phyloP scores from a whole-genome alignment of 1,139 yeast species.

The Scheffersomyces lignicola region DNA sequence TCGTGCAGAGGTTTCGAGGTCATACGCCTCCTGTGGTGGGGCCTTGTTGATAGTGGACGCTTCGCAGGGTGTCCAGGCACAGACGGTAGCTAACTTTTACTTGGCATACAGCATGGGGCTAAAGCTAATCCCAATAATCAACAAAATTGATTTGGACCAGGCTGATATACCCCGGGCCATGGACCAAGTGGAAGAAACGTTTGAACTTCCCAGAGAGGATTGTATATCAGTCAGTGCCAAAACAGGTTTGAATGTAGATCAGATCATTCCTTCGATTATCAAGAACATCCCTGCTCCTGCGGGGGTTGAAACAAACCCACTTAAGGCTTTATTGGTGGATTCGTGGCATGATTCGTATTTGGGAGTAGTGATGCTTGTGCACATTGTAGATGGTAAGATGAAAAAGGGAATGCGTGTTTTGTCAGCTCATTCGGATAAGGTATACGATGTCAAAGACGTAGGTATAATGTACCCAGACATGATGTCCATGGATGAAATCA shows the following conservation, averaged over 20 bases:
- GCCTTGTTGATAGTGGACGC: slow-evolving; percentile 91
- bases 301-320: slow-evolving; percentile 55
- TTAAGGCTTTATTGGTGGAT: slow-evolving; percentile 82
- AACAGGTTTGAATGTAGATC: slow-evolving; percentile 77
- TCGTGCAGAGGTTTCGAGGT: slow-evolving; percentile 87
- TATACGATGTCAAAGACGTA: slow-evolving; percentile 86
- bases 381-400: slow-evolving; percentile 79
- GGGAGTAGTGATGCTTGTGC: slow-evolving; percentile 88
- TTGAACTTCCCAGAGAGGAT: slow-evolving; percentile 74
- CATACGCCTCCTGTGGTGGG: slow-evolving; percentile 96
- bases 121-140: slow-evolving; percentile 82
- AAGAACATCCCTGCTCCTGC: slow-evolving; percentile 72
- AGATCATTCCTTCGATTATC: slow-evolving; percentile 75
- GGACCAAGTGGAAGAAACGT: slow-evolving; percentile 80
- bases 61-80: slow-evolving; percentile 95
- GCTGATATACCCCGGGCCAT: slow-evolving; percentile 82
- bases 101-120: slow-evolving; percentile 85
- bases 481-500: slow-evolving; percentile 56
- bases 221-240: slow-evolving; percentile 91
- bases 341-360: slow-evolving; percentile 95
- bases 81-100: slow-evolving; percentile 93
- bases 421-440: slow-evolving; percentile 74
- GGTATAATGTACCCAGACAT: slow-evolving; percentile 96
- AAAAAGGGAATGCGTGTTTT: slow-evolving; percentile 72
- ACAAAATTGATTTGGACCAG: slow-evolving; percentile 86